Conservation (phyloP, 805 yeast species). For the Huiozyma naganishii region DNA sequence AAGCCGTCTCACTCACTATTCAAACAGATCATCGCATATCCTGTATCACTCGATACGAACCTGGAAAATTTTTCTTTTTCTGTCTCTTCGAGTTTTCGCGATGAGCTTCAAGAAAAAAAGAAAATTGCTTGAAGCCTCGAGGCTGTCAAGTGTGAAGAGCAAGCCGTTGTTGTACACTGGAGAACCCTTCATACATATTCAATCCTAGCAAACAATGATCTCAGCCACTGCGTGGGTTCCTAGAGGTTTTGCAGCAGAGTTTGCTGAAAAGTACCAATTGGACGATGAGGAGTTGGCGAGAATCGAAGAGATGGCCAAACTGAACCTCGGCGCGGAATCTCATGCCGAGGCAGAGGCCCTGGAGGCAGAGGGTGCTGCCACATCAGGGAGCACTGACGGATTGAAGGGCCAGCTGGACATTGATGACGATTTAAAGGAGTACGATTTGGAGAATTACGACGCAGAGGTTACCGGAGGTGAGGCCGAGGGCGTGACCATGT, state of each 20-base stretch:
- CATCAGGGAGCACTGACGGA: slow-evolving; percentile 2
- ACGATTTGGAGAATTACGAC: slow-evolving; percentile 77
- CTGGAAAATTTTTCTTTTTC: too few relatives aligned
- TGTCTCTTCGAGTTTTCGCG: too few relatives aligned
- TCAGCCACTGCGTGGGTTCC: slow-evolving; percentile 95
- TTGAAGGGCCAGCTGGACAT: slow-evolving; percentile 46
- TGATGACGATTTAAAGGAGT: slow-evolving; percentile 83
- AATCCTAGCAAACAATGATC: slow-evolving; percentile 42
- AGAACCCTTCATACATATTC: too few relatives aligned
- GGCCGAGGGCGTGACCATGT: slow-evolving; percentile 55
- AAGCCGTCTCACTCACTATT: too few relatives aligned
- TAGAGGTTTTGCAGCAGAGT: slow-evolving; percentile 87
- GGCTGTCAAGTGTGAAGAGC: too few relatives aligned
- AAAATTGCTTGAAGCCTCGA: too few relatives aligned
- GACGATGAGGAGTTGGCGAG: slow-evolving; percentile 90
- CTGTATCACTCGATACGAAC: too few relatives aligned
- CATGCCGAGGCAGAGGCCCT: slow-evolving; percentile 46
- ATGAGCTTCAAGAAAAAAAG: too few relatives aligned
- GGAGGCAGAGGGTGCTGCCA: slow-evolving; percentile 19
- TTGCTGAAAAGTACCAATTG: slow-evolving; percentile 78
- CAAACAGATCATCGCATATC: too few relatives aligned
- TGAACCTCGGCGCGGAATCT: slow-evolving; percentile 69
- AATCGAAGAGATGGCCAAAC: slow-evolving; percentile 72
- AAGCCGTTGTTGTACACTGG: too few relatives aligned
- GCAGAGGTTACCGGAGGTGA: slow-evolving; percentile 45